phyloP scores from a whole-genome alignment of 2,329 filamentous ascomycete genomes.

The Kalaharituber pfeilii region DNA sequence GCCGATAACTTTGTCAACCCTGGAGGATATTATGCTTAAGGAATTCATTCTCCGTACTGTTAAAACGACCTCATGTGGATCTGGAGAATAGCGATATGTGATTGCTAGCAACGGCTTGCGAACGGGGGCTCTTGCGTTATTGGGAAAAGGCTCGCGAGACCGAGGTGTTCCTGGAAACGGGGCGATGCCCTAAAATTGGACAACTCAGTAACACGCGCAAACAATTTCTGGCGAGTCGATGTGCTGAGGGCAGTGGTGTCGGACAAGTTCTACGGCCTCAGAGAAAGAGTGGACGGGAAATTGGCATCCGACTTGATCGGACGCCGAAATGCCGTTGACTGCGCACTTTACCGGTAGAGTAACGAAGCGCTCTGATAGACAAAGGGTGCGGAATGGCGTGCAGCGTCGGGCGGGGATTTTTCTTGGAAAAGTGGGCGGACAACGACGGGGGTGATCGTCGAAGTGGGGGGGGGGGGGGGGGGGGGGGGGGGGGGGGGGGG shows the following conservation, averaged over 20 bases:
- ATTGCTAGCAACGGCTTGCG: not conserved
- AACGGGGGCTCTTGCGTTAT: too few species aligned
- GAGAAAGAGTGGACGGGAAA: not conserved
- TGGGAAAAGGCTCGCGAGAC: too few species aligned
- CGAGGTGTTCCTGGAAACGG: too few species aligned
- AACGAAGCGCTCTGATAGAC: too few species aligned
- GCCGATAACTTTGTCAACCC: constrained; percentile 42
- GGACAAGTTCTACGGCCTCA: too few species aligned
- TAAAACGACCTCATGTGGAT: constrained; percentile 25
- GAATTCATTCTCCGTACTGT: constrained; percentile 72
- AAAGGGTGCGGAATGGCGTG: too few species aligned
- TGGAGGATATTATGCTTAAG: constrained; percentile 78
- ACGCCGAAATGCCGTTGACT: not conserved
- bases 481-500: not conserved
- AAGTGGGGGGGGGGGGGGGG: not conserved
- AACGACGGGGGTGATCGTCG: not conserved
- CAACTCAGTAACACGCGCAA: too few species aligned
- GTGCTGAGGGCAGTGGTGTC: too few species aligned
- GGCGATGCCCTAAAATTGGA: too few species aligned
- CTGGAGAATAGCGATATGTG: not conserved
- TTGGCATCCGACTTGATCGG: not conserved
- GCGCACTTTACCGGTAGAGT: not conserved
- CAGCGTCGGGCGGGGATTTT: too few species aligned
- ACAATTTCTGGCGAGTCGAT: too few species aligned
- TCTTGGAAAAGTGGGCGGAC: too few species aligned